These are phyloP conservation scores for Saturnispora ahearnii DNA, from an alignment of 805 yeast genomes.

Conservation along the genomic window DNA sequence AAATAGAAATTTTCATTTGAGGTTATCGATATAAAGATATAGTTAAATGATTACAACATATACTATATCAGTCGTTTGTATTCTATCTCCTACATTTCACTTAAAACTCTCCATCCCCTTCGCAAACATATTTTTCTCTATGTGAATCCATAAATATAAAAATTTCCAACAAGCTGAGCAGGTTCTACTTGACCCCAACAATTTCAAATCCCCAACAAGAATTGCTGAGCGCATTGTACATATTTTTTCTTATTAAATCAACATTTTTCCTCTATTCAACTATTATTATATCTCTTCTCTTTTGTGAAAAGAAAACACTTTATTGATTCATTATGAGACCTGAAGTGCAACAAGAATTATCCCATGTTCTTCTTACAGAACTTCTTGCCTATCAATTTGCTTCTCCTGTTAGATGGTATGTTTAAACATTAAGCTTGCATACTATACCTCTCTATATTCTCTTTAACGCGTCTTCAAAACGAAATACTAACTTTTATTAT, in stretches of 20 bases:
- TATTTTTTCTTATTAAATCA: background rate
- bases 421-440: background rate
- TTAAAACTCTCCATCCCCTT: no score
- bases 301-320: background rate
- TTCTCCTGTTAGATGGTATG: slow-evolving; percentile 93
- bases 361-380: slow-evolving; percentile 90
- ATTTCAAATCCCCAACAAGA: background rate
- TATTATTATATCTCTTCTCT: background rate
- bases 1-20: no score
- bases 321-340: slow-evolving; percentile 51
- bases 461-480: background rate
- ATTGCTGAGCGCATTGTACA: background rate
- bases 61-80: no score
- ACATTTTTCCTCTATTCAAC: background rate
- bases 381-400: slow-evolving; percentile 97
- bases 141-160: no score
- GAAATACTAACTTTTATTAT: slow-evolving; percentile 8
- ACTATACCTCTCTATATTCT: no score
- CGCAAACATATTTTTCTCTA: no score
- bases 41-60: no score
- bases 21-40: no score
- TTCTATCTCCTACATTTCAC: no score
- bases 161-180: background rate
- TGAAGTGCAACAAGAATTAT: slow-evolving; percentile 94
- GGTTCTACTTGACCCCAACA: background rate